A percentile compares a stretch with the other conserved stretches of the same genome.
Evolutionary conservation across 768 basidiomycete species (phyloP).

Genomic region (Tremella mesenterica): DNA sequence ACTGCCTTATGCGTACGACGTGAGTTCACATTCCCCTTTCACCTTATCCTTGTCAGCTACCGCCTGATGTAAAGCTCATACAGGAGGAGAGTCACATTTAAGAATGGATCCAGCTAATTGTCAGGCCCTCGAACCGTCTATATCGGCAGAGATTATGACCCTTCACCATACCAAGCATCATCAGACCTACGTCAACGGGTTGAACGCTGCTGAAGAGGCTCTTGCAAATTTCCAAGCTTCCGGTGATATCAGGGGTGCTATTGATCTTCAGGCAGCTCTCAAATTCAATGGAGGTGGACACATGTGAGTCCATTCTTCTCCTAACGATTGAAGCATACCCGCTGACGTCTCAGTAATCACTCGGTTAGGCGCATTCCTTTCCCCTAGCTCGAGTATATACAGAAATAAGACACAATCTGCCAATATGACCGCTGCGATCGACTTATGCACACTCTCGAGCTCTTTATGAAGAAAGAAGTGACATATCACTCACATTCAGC

Average conservation of each 20-base stretch:
- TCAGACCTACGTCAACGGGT: conserved; percentile 83
- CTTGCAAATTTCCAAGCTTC: conserved; percentile 51
- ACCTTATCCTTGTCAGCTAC: neutral
- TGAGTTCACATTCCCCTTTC: conserved; percentile 15
- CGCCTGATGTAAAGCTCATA: neutral
- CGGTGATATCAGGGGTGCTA: conserved; percentile 63
- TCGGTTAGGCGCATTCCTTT: conserved; percentile 48
- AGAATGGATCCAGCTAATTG: neutral
- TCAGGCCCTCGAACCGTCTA: conserved; percentile 76
- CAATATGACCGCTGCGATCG: neutral
- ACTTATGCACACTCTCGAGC: conserved; percentile 56
- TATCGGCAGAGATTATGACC: conserved; percentile 82
- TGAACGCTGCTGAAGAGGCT: conserved; percentile 77
- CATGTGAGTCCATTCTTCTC: conserved; percentile 25
- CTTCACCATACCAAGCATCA: conserved; percentile 95
- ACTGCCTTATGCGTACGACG: conserved; percentile 73
- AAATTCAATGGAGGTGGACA: conserved; percentile 94
- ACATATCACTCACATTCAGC: conserved; percentile 43
- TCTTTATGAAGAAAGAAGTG: neutral
- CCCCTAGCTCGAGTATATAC: neutral
- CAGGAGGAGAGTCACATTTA: neutral
- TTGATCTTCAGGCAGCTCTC: conserved; percentile 79
- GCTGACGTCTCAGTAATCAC: conserved; percentile 51
- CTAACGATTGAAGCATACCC: neutral
- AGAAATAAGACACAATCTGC: too few species aligned